Conservation (phyloP, 208 protist genomes). For the Trypanosoma theileri region DNA sequence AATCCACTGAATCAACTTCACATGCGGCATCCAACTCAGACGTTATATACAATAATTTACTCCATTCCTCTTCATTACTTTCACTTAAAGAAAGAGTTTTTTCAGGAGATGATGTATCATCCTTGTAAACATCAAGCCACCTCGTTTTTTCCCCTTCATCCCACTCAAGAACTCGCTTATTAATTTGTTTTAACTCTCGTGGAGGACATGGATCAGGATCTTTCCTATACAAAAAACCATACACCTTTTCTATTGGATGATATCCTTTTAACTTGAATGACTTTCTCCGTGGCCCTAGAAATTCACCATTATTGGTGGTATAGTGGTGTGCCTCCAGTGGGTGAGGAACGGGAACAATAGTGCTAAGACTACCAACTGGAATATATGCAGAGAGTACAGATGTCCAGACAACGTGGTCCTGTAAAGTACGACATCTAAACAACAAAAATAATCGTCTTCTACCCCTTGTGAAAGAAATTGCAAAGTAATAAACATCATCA, state of each 20-base stretch:
- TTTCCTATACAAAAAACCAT: neutral
- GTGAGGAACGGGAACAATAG: conserved; percentile 48
- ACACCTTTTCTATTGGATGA: neutral
- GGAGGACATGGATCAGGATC: conserved; percentile 35
- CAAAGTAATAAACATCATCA: conserved; percentile 51
- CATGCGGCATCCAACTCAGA: neutral
- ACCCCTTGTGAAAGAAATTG: conserved; percentile 48
- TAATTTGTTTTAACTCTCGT: conserved; percentile 34
- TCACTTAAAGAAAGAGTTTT: neutral
- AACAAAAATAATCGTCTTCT: conserved; percentile 49
- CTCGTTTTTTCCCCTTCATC: conserved; percentile 53
- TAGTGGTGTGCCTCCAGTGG: conserved; percentile 34
- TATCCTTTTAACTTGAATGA: neutral
- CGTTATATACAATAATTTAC: conserved; percentile 6
- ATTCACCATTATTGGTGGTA: conserved; percentile 23
- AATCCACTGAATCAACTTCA: too few relatives aligned
- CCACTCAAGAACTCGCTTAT: conserved; percentile 39
- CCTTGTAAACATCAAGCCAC: neutral
- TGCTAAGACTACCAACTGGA: conserved; percentile 40
- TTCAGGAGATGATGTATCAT: neutral
- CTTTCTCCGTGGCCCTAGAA: neutral
- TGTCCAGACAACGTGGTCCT: conserved; percentile 50
- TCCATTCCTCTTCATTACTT: conserved; percentile 9
- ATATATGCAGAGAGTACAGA: conserved; percentile 46
- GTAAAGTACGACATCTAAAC: conserved; percentile 36